These are phyloP conservation scores for Diphasiastrum complanatum DNA, from an alignment of 83 land plant species.

Conservation along the genomic window DNA sequence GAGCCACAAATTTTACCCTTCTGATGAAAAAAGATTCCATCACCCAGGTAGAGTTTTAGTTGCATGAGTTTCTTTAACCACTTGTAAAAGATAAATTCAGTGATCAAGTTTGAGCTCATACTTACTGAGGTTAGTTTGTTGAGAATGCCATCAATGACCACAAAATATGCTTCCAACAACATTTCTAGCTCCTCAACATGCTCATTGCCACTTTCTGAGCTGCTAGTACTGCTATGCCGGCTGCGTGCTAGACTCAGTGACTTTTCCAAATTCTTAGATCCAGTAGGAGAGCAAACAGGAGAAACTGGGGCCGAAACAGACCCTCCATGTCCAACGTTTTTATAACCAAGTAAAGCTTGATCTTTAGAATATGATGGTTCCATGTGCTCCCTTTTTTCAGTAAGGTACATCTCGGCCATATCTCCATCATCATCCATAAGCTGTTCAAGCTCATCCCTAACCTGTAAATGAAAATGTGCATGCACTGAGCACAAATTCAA, in stretches of 20 bases:
- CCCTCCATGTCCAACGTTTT: conserved; percentile 28
- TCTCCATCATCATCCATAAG: conserved; percentile 99
- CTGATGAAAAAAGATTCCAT: no score
- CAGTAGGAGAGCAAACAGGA: conserved; percentile 83
- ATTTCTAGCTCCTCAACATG: conserved; percentile 76
- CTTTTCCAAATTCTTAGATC: conserved; percentile 51
- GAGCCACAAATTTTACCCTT: no score
- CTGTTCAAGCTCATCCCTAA: conserved; percentile 94
- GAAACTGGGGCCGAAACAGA: conserved; percentile 93
- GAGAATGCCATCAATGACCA: conserved; percentile 87
- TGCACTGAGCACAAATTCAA: background rate
- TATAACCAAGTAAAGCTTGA: conserved; percentile 37
- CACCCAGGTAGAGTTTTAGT: no score
- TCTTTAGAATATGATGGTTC: conserved; percentile 47
- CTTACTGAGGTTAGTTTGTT: conserved; percentile 90
- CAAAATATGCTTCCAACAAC: conserved; percentile 88
- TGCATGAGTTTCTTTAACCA: background rate
- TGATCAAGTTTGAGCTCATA: background rate
- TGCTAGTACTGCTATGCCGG: conserved; percentile 51
- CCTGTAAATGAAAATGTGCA: conserved; percentile 34
- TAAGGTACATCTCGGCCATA: conserved; percentile 98
- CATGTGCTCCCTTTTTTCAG: conserved; percentile 65
- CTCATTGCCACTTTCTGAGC: conserved; percentile 48
- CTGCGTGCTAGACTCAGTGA: conserved; percentile 63
- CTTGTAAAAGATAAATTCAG: background rate